Evolutionary conservation across 306 rosid genomes (phyloP).

Genomic region (Pterocarpus macrocarpus): DNA sequence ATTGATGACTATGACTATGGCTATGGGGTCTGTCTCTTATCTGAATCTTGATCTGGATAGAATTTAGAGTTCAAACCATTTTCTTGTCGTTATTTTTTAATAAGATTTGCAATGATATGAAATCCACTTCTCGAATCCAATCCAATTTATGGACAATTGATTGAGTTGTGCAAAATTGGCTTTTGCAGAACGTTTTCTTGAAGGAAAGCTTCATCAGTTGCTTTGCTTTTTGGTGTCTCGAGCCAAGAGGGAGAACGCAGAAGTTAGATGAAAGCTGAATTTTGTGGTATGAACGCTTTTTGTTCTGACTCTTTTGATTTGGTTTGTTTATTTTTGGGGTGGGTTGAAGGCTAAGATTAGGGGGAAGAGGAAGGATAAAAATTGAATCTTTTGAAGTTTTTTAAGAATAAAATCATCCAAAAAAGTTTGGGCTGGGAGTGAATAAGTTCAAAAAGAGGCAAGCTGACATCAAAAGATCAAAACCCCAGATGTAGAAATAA

Average conservation of each 20-base stretch:
- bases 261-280: slow-evolving; percentile 44
- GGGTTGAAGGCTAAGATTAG: slow-evolving; percentile 31
- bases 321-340: slow-evolving; percentile 28
- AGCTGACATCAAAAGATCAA: slow-evolving; percentile 55
- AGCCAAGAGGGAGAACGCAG: slow-evolving; percentile 16
- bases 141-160: slow-evolving; percentile 1
- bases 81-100: slow-evolving; percentile 4
- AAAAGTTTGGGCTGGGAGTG: slow-evolving; percentile 40
- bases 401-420: background rate
- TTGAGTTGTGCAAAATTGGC: slow-evolving; percentile 22
- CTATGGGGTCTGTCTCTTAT: background rate
- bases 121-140: slow-evolving; percentile 40
- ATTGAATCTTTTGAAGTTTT: slow-evolving; percentile 43
- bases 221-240: slow-evolving; percentile 37
- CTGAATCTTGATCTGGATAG: slow-evolving; percentile 35
- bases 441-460: slow-evolving; percentile 42
- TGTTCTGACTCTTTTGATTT: slow-evolving; percentile 44
- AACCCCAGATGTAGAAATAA: slow-evolving; percentile 56
- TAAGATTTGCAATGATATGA: slow-evolving; percentile 31
- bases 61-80: background rate
- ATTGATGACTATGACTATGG: background rate
- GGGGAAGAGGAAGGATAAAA: slow-evolving; percentile 34
- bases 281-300: slow-evolving; percentile 50
- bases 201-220: slow-evolving; percentile 32
- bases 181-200: slow-evolving; percentile 35